A percentile compares a stretch with the other conserved stretches of the same genome.
Evolutionary conservation across 2,329 filamentous ascomycete genomes (phyloP).

Genomic region (Neospermospora avenae): DNA sequence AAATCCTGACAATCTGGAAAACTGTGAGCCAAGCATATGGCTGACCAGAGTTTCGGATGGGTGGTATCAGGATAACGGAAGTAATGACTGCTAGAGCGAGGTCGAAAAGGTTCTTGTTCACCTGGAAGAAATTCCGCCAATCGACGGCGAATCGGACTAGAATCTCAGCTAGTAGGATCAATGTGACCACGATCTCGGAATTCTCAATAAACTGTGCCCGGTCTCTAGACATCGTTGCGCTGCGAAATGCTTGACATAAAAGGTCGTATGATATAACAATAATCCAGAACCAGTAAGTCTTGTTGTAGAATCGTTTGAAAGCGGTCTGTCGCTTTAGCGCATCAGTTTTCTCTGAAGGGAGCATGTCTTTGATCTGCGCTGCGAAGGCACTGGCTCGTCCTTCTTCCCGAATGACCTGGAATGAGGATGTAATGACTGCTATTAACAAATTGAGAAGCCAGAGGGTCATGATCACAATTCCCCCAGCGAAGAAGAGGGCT

Average conservation of each 20-base stretch:
- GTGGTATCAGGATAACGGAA: slow-evolving; percentile 78
- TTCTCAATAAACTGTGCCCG: slow-evolving; percentile 64
- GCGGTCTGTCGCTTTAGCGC: slow-evolving; percentile 40
- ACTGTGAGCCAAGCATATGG: slow-evolving; percentile 84
- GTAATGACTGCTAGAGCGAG: slow-evolving; percentile 77
- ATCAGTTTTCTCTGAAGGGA: slow-evolving; percentile 33
- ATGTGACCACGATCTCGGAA: slow-evolving; percentile 72
- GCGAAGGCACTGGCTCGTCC: slow-evolving; percentile 93
- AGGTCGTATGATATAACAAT: slow-evolving; percentile 75
- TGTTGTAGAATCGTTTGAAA: slow-evolving; percentile 71
- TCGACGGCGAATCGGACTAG: slow-evolving; percentile 72
- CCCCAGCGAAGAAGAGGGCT: slow-evolving; percentile 70
- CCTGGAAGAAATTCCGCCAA: slow-evolving; percentile 76
- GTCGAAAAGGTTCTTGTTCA: slow-evolving; percentile 75
- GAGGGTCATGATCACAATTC: slow-evolving; percentile 87
- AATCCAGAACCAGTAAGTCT: slow-evolving; percentile 75
- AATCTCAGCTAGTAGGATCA: slow-evolving; percentile 79
- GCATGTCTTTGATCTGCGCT: slow-evolving; percentile 54
- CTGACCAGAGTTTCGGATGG: slow-evolving; percentile 67
- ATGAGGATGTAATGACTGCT: slow-evolving; percentile 96
- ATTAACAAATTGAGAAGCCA: slow-evolving; percentile 96
- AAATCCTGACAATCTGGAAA: slow-evolving; percentile 90
- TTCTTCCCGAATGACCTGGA: slow-evolving; percentile 96
- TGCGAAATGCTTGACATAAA: slow-evolving; percentile 74
- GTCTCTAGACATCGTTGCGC: slow-evolving; percentile 65